These are phyloP conservation scores for Abelmoschus esculentus DNA, from an alignment of 345 rosid genomes.

Conservation along the genomic window DNA sequence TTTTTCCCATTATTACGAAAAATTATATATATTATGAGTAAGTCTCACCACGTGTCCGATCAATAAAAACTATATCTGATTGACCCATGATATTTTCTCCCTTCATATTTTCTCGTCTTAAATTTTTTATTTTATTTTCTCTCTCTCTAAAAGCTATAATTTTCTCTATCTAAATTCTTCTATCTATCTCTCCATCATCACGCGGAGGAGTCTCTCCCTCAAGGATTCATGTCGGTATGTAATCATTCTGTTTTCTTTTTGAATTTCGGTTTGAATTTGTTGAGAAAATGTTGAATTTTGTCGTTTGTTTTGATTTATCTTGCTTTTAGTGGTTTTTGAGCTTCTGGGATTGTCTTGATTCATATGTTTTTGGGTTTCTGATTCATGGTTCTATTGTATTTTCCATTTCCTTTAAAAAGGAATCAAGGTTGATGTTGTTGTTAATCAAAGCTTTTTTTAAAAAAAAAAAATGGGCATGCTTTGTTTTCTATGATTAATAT, in stretches of 20 bases:
- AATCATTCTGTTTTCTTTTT: background rate
- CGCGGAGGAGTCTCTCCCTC: slow-evolving; percentile 5
- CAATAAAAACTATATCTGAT: no score
- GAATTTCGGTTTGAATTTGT: slow-evolving; percentile 7
- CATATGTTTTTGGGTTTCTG: slow-evolving; percentile 4
- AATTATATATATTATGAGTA: no score
- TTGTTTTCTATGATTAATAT: background rate
- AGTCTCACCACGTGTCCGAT: no score
- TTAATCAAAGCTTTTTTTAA: background rate
- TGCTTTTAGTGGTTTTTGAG: slow-evolving; percentile 10
- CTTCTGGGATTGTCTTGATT: slow-evolving; percentile 11
- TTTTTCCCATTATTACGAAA: no score
- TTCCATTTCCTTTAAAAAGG: background rate
- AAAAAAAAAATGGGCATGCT: background rate
- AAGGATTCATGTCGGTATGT: slow-evolving; percentile 63
- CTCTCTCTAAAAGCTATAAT: background rate
- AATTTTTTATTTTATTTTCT: slow-evolving; percentile 13
- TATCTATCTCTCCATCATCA: background rate
- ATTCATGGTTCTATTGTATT: background rate
- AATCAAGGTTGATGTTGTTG: background rate
- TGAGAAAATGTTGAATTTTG: slow-evolving; percentile 1
- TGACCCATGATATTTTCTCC: no score
- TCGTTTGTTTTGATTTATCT: slow-evolving; percentile 6
- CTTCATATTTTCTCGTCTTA: slow-evolving; percentile 3
- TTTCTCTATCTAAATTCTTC: slow-evolving; percentile 20